Evolutionary conservation across 2,329 filamentous ascomycete genomes (phyloP).

Genomic region (Fusarium pseudocircinatum): DNA sequence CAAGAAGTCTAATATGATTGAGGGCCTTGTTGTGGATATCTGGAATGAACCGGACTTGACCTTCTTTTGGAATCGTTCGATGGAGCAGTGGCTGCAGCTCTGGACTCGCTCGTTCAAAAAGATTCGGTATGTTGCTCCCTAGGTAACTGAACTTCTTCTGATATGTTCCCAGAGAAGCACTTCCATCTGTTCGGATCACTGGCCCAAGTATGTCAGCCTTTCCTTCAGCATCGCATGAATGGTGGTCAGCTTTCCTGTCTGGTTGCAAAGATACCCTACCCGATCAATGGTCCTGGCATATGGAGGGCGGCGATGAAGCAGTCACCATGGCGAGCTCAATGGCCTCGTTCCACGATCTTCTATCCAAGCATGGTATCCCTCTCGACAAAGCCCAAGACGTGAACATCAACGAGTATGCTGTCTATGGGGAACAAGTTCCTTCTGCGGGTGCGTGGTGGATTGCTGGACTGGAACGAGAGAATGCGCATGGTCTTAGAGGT

Average conservation of each 20-base stretch:
- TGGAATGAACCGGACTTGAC: constrained; percentile 64
- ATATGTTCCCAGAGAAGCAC: neutral
- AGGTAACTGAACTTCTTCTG: accelerated
- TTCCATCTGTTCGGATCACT: neutral
- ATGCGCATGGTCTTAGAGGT: constrained; percentile 54
- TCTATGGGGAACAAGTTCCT: constrained; percentile 52
- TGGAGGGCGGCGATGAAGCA: constrained; percentile 2
- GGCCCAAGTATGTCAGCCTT: constrained; percentile 14
- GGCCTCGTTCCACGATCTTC: neutral
- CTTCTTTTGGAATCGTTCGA: constrained; percentile 29
- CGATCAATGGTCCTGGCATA: constrained; percentile 20
- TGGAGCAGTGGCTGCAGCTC: constrained; percentile 29
- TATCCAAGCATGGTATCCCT: neutral
- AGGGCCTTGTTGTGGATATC: constrained; percentile 56
- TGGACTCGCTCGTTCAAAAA: constrained; percentile 29
- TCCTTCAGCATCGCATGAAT: neutral
- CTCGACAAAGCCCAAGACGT: constrained; percentile 43
- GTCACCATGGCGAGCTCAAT: neutral
- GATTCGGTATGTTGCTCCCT: constrained; percentile 8
- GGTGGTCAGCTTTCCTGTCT: constrained; percentile 16
- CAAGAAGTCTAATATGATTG: constrained; percentile 49
- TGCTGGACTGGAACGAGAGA: constrained; percentile 55
- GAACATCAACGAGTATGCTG: constrained; percentile 61
- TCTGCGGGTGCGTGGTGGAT: constrained; percentile 57
- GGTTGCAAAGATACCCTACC: neutral